Percentiles rank a stretch among this genome's conserved stretches.
phyloP scores from a whole-genome alignment of 2,329 filamentous ascomycete genomes.

The Scedosporium dehoogii region DNA sequence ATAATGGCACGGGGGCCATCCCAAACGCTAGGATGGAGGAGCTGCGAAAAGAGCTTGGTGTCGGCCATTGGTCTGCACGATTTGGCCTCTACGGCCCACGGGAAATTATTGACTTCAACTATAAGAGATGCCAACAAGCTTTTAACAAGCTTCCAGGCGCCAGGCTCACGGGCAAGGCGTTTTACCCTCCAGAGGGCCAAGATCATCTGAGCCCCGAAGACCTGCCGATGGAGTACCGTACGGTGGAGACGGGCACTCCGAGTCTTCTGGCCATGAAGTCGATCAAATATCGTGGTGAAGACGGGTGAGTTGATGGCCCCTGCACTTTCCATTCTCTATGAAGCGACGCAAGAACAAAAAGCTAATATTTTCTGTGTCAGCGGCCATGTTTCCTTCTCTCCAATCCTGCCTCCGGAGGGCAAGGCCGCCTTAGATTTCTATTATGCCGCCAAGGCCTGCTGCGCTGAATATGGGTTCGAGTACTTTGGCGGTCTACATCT shows the following conservation, averaged over 20 bases:
- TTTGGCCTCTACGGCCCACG: conserved; percentile 28
- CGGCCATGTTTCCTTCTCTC: conserved; percentile 25
- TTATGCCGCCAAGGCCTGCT: conserved; percentile 17
- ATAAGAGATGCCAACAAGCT: conserved; percentile 20
- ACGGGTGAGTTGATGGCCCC: background rate
- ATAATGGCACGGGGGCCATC: conserved; percentile 20
- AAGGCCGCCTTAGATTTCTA: conserved; percentile 24
- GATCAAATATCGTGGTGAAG: conserved; percentile 3
- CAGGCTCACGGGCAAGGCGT: conserved; percentile 10
- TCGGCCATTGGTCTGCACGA: conserved; percentile 37
- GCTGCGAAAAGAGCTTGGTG: conserved; percentile 27
- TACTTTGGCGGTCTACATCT: conserved; percentile 20
- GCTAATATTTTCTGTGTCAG: conserved; percentile 26
- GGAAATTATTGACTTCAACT: conserved; percentile 20
- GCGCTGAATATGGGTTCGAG: conserved; percentile 17
- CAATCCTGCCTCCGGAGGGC: conserved; percentile 24
- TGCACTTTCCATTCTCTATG: conserved; percentile 19
- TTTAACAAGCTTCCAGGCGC: conserved; percentile 22
- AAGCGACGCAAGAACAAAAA: conserved; percentile 31
- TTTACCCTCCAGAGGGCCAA: conserved; percentile 23
- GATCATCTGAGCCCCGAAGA: conserved; percentile 20
- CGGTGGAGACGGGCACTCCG: conserved; percentile 22
- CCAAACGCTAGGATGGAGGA: conserved; percentile 27
- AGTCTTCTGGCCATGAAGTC: conserved; percentile 19
- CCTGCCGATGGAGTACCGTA: conserved; percentile 24